Evolutionary conservation across 768 basidiomycete genomes (phyloP).

Genomic region (Boletellus sp.): DNA sequence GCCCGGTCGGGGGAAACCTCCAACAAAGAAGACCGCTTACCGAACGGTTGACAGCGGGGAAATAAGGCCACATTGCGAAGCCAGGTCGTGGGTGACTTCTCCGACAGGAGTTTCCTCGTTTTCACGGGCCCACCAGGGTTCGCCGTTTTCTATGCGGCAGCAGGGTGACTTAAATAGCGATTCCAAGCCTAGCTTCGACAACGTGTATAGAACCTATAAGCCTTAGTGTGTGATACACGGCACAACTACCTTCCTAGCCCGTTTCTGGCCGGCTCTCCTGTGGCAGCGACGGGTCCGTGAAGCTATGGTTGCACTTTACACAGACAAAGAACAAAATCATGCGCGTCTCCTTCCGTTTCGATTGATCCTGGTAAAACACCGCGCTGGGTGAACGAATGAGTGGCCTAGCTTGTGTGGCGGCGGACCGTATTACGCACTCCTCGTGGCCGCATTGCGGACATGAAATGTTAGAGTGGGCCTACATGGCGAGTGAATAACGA

Average conservation of each 20-base stretch:
- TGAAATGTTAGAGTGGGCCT: constrained; percentile 81
- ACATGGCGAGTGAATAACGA: background rate
- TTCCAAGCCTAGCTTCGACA: background rate
- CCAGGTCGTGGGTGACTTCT: background rate
- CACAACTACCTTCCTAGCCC: constrained; percentile 13
- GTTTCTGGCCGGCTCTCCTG: constrained; percentile 38
- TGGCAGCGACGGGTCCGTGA: constrained; percentile 63
- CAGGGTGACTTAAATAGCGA: background rate
- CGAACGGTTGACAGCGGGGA: background rate
- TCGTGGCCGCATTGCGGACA: constrained; percentile 82
- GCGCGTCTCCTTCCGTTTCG: constrained; percentile 90
- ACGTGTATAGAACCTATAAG: constrained; percentile 2
- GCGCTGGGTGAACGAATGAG: constrained; percentile 48
- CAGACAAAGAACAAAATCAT: constrained; percentile 95
- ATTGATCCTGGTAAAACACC: constrained; percentile 96
- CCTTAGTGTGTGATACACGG: background rate
- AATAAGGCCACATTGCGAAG: background rate
- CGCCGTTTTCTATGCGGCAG: background rate
- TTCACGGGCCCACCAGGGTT: background rate
- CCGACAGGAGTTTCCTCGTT: background rate
- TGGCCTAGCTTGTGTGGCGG: background rate
- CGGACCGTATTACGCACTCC: constrained; percentile 54
- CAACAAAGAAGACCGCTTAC: background rate
- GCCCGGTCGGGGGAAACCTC: background rate
- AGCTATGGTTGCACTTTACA: constrained; percentile 73